Evolutionary conservation across 163 green algal genomes (phyloP).

Genomic region (Coccomyxa subellipsoidea): DNA sequence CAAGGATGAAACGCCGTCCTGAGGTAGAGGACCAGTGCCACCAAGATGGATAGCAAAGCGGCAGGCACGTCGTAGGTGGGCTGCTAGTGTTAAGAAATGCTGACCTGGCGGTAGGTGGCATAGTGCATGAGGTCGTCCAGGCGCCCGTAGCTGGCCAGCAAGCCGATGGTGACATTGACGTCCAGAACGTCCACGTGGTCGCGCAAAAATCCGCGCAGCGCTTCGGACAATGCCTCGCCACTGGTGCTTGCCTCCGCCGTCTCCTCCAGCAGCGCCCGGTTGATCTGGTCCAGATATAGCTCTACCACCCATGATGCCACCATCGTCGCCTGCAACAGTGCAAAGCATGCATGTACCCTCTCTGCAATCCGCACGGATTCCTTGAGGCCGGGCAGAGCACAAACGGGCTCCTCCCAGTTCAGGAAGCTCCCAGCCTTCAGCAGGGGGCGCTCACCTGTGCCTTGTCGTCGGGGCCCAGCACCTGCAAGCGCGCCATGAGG

Average conservation of each 20-base stretch:
- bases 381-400: too few relatives aligned
- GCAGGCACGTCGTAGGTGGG: too few relatives aligned
- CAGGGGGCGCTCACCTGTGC: conserved; percentile 48
- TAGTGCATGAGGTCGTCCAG: conserved; percentile 79
- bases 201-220: conserved; percentile 55
- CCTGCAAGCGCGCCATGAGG: conserved; percentile 67
- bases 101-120: conserved; percentile 47
- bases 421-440: background rate
- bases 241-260: background rate
- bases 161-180: conserved; percentile 65
- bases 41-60: too few relatives aligned
- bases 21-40: too few relatives aligned
- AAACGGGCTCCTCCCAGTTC: too few relatives aligned
- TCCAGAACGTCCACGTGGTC: conserved; percentile 65
- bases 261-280: conserved; percentile 62
- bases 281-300: conserved; percentile 87
- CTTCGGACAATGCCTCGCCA: conserved; percentile 3
- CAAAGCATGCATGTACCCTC: background rate
- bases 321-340: conserved; percentile 66
- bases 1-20: too few relatives aligned
- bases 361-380: too few relatives aligned
- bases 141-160: conserved; percentile 79
- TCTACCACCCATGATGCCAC: conserved; percentile 90
- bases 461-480: conserved; percentile 55
- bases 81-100: too few relatives aligned